Evolutionary conservation across 2,329 filamentous ascomycete species (phyloP), one percentile per base, ranked within the genome.

Genomic region (Ophiostoma novo-ulmi): DNA sequence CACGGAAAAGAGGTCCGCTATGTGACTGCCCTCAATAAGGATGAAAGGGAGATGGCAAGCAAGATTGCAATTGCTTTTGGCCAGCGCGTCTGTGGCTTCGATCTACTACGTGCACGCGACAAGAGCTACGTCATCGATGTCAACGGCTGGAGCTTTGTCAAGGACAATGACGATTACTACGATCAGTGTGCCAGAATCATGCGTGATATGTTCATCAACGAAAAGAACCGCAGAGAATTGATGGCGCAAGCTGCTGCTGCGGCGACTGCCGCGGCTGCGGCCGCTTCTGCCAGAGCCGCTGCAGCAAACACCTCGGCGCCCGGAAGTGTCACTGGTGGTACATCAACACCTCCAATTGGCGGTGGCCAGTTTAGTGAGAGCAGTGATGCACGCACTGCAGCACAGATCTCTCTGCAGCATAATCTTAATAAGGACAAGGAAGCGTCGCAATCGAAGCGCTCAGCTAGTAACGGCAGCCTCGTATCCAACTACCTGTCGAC

Each of bases 91-190:
- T 99, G 95, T 78, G 95, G 95, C 0, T 99, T 99, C 76, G 95
- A 99, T 78, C 85, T 99, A 72, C 84, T 99, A 71, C 89, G 96
- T 38, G 93, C 94, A 14, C 89, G 88, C 68, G 92, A 93, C 20
- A 92, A 92, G 79, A 98, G 94, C 78, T 99, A 93, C 80, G 95
- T 99, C 67, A 99, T 99, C 75, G 95, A 99, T 76, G 95, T 99
- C 75, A 99, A 99, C 79, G 95, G 95, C 14, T 99, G 96, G 96
- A 98, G 94, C 78, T 99, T 99, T 77, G 95, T 99, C 79, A 99
- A 99, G 79, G 96, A 99, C 79, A 99, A 99, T 76, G 94, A 97
- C 73, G 94, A 97, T 72, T 99, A 99, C 80, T 99, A 99, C 78
- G 92, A 98, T 77, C 92, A 93, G 77, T 95, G 91, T 75, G 89